Evolutionary conservation across 139 green algal species (phyloP), one percentile per base, ranked within the genome.

Genomic region (Astrephomene gubernaculifera): DNA sequence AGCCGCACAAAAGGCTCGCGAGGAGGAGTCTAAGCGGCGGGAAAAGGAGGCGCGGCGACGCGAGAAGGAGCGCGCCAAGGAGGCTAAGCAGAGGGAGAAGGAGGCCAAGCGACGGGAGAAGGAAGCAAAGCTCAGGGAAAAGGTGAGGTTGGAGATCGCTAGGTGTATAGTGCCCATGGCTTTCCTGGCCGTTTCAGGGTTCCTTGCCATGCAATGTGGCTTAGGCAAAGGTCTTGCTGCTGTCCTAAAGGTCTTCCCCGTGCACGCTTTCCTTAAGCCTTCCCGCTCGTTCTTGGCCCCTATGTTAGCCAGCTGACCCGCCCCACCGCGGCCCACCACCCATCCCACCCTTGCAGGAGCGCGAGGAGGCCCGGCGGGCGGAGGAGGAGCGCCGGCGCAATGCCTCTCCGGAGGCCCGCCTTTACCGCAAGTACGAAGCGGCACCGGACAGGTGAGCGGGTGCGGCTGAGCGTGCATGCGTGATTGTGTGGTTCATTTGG

Each of bases 381-480:
- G 78, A 84, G 60, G 78, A 74, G 63, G 78, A 84, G 60, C 78
- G 78, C 2, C 78, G 78, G 4, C 78, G 78, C 43, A 84, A 84
- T 44, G 63, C 61, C 1, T 74, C 63, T 3, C 78, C 78, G 24
- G 78, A 84, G 60, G 63, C 78, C 6, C 78, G 78, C 10, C 10
- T 84, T 41, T 84, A 84, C 43, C 78, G 78, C 63, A 67, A 74
- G 63, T n/a, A 84, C 78, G 78, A 84, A 31, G 9, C 39, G 6
- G 78, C 78, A 21, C 78, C 78, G 1, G 78, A 84, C 24, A 71
- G 78, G 43, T 76, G n/a, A 41, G 69, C 24, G 60, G 78, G 43
- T 75, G 33, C 68, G 36, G 38, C 36, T 36, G 35, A 6, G 31
- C 10, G 31, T 10, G 25, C 38, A 24, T 53, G 17, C 27, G 67